Conservation (phyloP, 331 rosid species). For the Quercus lobata region DNA sequence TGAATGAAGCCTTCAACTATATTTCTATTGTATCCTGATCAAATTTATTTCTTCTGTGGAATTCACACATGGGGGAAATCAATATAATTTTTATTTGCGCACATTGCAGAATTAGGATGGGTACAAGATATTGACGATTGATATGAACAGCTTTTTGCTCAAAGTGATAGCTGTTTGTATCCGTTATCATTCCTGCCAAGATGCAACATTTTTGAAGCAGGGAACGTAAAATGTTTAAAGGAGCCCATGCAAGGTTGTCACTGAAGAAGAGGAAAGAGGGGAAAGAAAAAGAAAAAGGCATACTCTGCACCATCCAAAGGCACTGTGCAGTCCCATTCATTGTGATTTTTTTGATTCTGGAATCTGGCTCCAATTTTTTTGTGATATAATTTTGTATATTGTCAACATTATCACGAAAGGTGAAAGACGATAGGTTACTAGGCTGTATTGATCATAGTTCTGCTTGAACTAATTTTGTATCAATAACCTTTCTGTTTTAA, state of each 20-base stretch:
- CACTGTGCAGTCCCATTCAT: constrained; percentile 53
- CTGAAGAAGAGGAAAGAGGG: not conserved
- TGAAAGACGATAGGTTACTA: constrained; percentile 11
- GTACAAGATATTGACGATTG: constrained; percentile 53
- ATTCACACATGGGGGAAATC: not conserved
- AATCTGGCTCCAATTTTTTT: constrained; percentile 22
- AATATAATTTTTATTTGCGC: constrained; percentile 11
- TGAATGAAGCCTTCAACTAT: not conserved
- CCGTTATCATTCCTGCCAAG: constrained; percentile 20
- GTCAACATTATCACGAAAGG: constrained; percentile 24
- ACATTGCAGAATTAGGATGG: constrained; percentile 49
- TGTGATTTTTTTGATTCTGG: constrained; percentile 21
- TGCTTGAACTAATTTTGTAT: constrained; percentile 29
- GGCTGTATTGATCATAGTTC: constrained; percentile 21
- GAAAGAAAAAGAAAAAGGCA: constrained; percentile 10
- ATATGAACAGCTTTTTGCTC: constrained; percentile 12
- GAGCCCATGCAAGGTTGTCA: constrained; percentile 16
- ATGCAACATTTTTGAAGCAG: constrained; percentile 2
- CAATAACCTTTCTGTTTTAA: not conserved
- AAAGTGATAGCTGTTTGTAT: constrained; percentile 16
- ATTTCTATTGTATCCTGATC: not conserved
- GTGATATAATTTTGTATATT: constrained; percentile 27
- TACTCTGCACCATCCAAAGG: constrained; percentile 36
- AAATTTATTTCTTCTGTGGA: not conserved
- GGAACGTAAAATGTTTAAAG: not conserved